Conservation (phyloP, 768 basidiomycete species). For the Termitomyces sp. region DNA sequence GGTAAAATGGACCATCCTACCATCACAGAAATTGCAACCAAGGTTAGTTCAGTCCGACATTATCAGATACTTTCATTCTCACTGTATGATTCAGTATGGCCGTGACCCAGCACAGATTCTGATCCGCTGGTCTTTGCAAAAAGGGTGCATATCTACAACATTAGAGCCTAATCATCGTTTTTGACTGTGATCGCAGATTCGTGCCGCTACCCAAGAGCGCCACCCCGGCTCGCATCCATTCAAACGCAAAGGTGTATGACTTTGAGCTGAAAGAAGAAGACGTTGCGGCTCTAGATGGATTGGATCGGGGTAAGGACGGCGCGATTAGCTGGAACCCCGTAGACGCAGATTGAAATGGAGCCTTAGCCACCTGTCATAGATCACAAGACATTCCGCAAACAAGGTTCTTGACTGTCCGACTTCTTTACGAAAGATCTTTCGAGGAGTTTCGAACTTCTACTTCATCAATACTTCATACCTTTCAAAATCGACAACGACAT, state of each 20-base stretch:
- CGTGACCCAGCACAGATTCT: conserved; percentile 77
- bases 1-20: conserved; percentile 53
- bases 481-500: background rate
- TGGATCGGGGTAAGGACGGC: conserved; percentile 73
- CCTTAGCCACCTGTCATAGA: background rate
- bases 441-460: background rate
- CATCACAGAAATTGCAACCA: conserved; percentile 51
- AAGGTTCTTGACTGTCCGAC: background rate
- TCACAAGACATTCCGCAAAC: background rate
- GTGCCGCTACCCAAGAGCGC: conserved; percentile 83
- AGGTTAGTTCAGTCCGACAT: conserved; percentile 39
- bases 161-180: background rate
- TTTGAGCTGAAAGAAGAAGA: conserved; percentile 69
- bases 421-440: background rate
- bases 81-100: conserved; percentile 35
- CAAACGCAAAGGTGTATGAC: conserved; percentile 73
- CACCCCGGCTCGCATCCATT: conserved; percentile 63
- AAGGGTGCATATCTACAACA: conserved; percentile 45
- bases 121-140: conserved; percentile 88
- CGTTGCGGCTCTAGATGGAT: conserved; percentile 56
- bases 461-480: background rate
- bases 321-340: conserved; percentile 86
- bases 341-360: conserved; percentile 30
- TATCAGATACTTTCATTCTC: background rate
- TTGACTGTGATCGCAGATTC: conserved; percentile 43